These are phyloP conservation scores for Camellia lanceoleosa DNA, from an alignment of 148 eudicot species.

Conservation along the genomic window DNA sequence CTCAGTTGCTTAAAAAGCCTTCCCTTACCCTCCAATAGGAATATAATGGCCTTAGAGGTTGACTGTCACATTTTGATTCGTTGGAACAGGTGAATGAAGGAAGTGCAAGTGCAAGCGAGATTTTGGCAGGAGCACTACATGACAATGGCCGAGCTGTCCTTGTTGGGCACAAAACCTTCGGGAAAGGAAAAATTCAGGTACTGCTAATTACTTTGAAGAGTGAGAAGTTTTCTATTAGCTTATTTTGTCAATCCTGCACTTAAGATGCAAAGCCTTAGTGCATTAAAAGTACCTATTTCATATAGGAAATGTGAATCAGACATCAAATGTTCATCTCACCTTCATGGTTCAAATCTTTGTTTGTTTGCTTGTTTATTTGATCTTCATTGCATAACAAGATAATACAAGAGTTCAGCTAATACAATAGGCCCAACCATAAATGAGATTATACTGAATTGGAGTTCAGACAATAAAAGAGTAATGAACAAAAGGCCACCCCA, in stretches of 20 bases:
- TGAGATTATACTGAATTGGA: too few relatives aligned
- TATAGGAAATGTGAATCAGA: background rate
- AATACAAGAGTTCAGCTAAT: too few relatives aligned
- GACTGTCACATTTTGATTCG: background rate
- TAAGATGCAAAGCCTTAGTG: background rate
- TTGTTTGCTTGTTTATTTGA: too few relatives aligned
- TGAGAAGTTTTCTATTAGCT: background rate
- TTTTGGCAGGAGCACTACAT: slow-evolving; percentile 89
- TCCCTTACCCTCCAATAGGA: too few relatives aligned
- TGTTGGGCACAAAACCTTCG: slow-evolving; percentile 82
- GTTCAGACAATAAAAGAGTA: too few relatives aligned
- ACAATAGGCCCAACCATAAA: too few relatives aligned
- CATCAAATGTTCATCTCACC: too few relatives aligned
- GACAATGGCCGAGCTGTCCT: slow-evolving; percentile 93
- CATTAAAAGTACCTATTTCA: background rate
- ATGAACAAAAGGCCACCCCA: too few relatives aligned
- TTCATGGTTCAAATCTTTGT: too few relatives aligned
- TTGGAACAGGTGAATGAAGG: slow-evolving; percentile 82
- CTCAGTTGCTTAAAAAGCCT: too few relatives aligned
- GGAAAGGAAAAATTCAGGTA: slow-evolving; percentile 97
- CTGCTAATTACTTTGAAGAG: background rate
- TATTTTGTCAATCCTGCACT: background rate
- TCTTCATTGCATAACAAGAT: too few relatives aligned
- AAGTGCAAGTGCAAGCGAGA: slow-evolving; percentile 98
- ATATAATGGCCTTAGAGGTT: too few relatives aligned